These are phyloP conservation scores for Flaveria sonorensis DNA, from an alignment of 129 eudicot genomes.

Conservation along the genomic window DNA sequence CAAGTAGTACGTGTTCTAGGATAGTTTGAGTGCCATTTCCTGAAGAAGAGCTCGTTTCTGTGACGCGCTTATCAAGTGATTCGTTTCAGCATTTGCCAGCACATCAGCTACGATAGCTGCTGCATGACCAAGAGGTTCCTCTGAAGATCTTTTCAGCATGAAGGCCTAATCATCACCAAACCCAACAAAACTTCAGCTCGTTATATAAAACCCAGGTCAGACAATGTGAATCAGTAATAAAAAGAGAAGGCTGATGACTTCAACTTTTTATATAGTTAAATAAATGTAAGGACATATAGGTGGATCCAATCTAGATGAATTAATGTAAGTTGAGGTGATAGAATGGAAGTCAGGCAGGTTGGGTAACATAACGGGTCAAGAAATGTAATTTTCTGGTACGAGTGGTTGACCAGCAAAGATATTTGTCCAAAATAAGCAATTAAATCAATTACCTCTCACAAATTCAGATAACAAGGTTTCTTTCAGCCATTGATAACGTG, in stretches of 20 bases:
- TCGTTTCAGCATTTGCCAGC: conserved; percentile 90
- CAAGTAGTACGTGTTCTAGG: conserved; percentile 37
- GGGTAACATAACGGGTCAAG: conserved; percentile 3
- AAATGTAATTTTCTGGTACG: background rate
- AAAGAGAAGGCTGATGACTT: background rate
- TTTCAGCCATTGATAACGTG: too few relatives aligned
- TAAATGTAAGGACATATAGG: background rate
- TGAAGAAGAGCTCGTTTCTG: conserved; percentile 95
- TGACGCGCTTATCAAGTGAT: conserved; percentile 65
- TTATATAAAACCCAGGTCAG: background rate
- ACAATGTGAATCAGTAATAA: conserved; percentile 1
- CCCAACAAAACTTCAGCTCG: conserved; percentile 2
- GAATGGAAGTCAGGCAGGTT: background rate
- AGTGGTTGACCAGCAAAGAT: background rate
- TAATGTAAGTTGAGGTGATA: background rate
- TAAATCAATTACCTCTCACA: too few relatives aligned
- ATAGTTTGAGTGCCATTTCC: conserved; percentile 87
- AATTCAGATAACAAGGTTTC: too few relatives aligned
- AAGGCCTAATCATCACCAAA: conserved; percentile 55
- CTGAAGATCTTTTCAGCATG: conserved; percentile 87
- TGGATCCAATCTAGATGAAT: background rate
- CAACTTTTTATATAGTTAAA: background rate
- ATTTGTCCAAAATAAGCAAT: too few relatives aligned
- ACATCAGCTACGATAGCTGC: conserved; percentile 93
- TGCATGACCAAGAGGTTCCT: conserved; percentile 98